Evolutionary conservation across 164 flowering plant species (phyloP), one percentile per base, ranked within the genome.

Genomic region (Vitis amurensis): DNA sequence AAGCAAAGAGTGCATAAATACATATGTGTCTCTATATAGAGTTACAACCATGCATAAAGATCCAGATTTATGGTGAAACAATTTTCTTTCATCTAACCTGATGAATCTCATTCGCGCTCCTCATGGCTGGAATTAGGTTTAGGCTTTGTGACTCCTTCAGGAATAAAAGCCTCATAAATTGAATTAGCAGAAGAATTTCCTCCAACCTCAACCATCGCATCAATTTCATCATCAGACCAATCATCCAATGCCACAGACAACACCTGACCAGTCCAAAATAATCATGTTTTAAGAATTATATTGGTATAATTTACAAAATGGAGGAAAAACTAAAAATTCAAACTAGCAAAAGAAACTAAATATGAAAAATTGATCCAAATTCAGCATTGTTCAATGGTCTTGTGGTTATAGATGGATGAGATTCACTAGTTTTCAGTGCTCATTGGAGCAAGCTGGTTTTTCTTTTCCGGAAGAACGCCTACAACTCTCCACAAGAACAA

Each of bases 201-300:
- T 72, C 99, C 99, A 73, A 93, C 97, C 80, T 95, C 98, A 76
- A 89, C 61, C 97, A 95, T 93, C 66, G 93, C 71, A 55, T 95
- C 97, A 73, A 95, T 77, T 78, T 91, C 95, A 58, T 86, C 98
- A 61, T 91, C 95, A 64, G 93, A 83, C 99, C 98, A 95, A 1
- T 93, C 99, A 84, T 95, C 98, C 75, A 95, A 81, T 65, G 98
- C 88, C 79, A 95, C 91, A 50, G 99, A 95, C 79, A 95, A 82
- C 67, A 95, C 97, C 99, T 95, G 90, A 72, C 74, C 7, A 70
- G 17, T 17, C 55, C 29, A 6, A 37, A 59, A 9, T 23, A 12
- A 23, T 53, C 8, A 4, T 37, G 12, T 67, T 52, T 7, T 15
- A n/a, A 16, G n/a, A 31, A 68, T 48, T 57, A 49, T 12, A 11